Conservation (phyloP, 306 rosid genomes). For the Abrus precatorius region DNA sequence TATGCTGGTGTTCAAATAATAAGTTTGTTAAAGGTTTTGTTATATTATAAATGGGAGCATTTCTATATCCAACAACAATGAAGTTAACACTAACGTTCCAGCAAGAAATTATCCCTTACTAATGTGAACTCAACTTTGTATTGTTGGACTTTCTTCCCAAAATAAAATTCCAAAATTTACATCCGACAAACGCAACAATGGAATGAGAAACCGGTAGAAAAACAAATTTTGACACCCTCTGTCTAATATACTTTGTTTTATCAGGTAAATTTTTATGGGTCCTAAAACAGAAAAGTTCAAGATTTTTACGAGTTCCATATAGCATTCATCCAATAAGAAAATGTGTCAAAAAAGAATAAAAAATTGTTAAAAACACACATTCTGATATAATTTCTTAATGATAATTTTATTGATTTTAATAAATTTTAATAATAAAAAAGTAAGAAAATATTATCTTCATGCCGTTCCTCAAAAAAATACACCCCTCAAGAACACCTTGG, state of each 20-base stretch:
- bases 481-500: no score
- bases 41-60: neutral
- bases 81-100: neutral
- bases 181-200: neutral
- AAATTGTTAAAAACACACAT: no score
- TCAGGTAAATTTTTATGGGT: neutral
- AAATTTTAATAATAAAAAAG: no score
- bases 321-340: neutral
- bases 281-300: neutral
- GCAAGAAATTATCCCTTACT: neutral
- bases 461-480: no score
- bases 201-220: no score
- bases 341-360: no score
- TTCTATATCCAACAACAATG: neutral
- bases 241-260: neutral
- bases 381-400: no score
- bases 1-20: neutral
- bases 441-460: no score
- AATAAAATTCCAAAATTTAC: neutral
- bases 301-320: neutral
- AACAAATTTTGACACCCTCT: neutral
- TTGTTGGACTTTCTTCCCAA: neutral
- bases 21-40: constrained; percentile 1
- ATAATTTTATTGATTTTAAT: no score
- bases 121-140: neutral